phyloP scores from a whole-genome alignment of 2,329 filamentous ascomycete genomes.

The Xylaria arbuscula region DNA sequence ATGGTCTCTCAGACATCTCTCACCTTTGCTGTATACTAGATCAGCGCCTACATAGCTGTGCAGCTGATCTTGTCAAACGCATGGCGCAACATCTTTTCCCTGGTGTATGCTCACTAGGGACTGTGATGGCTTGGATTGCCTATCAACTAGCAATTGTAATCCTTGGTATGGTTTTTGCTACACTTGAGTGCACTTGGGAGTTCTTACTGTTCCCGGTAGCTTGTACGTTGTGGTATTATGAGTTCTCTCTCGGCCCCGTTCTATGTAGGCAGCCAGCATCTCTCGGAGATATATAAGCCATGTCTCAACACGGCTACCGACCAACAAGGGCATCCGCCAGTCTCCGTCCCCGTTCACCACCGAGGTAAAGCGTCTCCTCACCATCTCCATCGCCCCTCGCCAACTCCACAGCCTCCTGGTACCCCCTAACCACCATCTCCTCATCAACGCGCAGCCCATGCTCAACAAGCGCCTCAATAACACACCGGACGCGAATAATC shows the following conservation, averaged over 20 bases:
- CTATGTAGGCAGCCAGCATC: neutral
- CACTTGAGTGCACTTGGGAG: no score
- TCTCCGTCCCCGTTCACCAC: conserved; percentile 65
- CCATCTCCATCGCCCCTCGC: conserved; percentile 68
- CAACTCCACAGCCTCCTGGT: conserved; percentile 82
- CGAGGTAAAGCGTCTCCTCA: conserved; percentile 69
- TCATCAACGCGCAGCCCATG: conserved; percentile 88
- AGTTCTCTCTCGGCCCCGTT: neutral
- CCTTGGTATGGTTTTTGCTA: no score
- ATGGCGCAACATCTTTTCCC: no score
- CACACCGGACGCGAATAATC: conserved; percentile 84
- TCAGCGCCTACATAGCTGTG: no score
- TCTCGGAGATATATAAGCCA: neutral
- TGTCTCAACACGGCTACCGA: conserved; percentile 34
- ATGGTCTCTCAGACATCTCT: no score
- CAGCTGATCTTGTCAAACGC: no score
- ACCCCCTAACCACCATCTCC: conserved; percentile 84
- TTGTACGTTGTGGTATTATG: conserved; percentile 31
- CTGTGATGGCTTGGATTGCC: no score
- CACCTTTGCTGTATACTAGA: no score
- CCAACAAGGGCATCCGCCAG: conserved; percentile 58
- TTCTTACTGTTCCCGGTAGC: no score
- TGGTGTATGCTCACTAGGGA: no score
- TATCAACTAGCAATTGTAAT: no score
- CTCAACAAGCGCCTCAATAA: conserved; percentile 85